Conservation (phyloP, 2,329 filamentous ascomycete species). For the Whalleya microplaca region DNA sequence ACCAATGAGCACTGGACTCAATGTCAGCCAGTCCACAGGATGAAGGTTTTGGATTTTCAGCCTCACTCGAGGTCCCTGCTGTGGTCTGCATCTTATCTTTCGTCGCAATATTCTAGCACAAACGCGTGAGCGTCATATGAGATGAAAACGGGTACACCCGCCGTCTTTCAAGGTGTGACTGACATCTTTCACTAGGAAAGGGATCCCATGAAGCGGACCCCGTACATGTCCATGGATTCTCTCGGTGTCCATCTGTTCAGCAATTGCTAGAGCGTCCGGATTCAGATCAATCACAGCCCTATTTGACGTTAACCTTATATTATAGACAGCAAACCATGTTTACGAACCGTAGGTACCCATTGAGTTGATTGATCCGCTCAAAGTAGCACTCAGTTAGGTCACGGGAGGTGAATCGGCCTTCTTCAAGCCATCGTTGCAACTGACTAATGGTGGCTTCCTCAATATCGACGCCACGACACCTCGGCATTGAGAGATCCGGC, state of each 20-base stretch:
- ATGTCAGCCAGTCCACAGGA: neutral
- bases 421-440: constrained; percentile 15
- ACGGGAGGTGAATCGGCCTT: constrained; percentile 9
- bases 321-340: neutral
- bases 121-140: neutral
- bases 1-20: constrained; percentile 7
- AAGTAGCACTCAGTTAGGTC: constrained; percentile 19
- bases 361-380: constrained; percentile 12
- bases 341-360: constrained; percentile 10
- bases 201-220: constrained; percentile 75
- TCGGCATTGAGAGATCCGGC: constrained; percentile 8
- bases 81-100: constrained; percentile 76
- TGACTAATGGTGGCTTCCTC: constrained; percentile 21
- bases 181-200: constrained; percentile 72
- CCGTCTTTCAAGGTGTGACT: neutral
- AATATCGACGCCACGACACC: constrained; percentile 16
- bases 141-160: neutral
- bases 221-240: constrained; percentile 58
- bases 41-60: neutral
- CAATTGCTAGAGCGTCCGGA: constrained; percentile 67
- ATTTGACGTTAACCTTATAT: constrained; percentile 2
- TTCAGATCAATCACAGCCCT: constrained; percentile 68
- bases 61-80: constrained; percentile 50
- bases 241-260: constrained; percentile 62
- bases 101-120: constrained; percentile 59